Evolutionary conservation across 306 rosid genomes (phyloP), one percentile per base, ranked within the genome.

Genomic region (Citrullus mucosospermus): DNA sequence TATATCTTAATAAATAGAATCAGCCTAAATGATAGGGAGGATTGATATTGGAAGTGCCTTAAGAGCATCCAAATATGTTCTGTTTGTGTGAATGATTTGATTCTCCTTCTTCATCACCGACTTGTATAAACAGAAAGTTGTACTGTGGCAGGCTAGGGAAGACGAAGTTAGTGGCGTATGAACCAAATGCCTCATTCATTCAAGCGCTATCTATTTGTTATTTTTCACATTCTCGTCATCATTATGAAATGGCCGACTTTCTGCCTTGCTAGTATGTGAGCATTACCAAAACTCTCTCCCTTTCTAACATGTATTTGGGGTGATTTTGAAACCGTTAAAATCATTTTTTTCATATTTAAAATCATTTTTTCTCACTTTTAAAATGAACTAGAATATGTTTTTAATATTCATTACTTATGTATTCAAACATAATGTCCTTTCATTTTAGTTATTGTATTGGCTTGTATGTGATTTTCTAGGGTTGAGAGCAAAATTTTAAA

Each of bases 191-290:
- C 18, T 39, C 34, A 68, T 68, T 43, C 51, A 22, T 28, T 41
- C 75, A 4, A 39, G 34, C 54, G 34, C 2, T 46, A 22, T 78
- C 46, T 39, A 3, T 56, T 62, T 62, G 53, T 60, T 61, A 13
- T 74, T 39, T 48, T 28, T 51, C 55, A 7, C 83, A 55, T 86
- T 72, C 81, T 88, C 73, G 39, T 61, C 77, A 8, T 85, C 66
- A 8, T 85, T 14, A 60, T 85, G 57, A 67, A 41, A 74, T 70
- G 81, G 39, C 88, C 88, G 58, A 82, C 79, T 76, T 85, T 84
- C 76, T 82, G 89, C 86, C 56, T 77, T n/a, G 87, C 82, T 70
- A 84, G 82, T 63, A 16, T 25, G 94, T 88, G 25, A 83, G 95
- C 84, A 75, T 58, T 77, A 68, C 43, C 9, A 34, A 39, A 22